Percentiles rank a stretch among this genome's conserved stretches.
Evolutionary conservation across 495 filamentous ascomycete species (phyloP).

Genomic region (Penicillium taxi): DNA sequence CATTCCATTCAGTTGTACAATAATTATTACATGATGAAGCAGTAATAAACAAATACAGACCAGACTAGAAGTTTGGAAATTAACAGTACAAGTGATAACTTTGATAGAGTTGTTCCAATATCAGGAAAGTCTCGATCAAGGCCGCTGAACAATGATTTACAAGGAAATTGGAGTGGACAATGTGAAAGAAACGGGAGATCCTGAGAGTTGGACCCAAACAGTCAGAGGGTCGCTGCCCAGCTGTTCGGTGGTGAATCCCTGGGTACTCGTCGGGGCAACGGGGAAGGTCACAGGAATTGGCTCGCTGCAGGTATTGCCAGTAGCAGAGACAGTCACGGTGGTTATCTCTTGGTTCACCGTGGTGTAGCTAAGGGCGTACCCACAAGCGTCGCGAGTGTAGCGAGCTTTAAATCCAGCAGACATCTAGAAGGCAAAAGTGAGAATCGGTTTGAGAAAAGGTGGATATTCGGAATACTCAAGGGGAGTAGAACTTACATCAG

Average conservation of each 20-base stretch:
- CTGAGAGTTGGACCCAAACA: conserved; percentile 49
- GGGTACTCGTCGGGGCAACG: conserved; percentile 29
- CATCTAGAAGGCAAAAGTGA: conserved; percentile 20
- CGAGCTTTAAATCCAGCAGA: conserved; percentile 43
- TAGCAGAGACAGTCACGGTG: conserved; percentile 43
- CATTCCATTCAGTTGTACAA: too few relatives aligned
- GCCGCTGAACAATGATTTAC: too few relatives aligned
- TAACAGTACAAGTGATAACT: too few relatives aligned
- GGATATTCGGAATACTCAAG: background rate
- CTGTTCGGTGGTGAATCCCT: conserved; percentile 45
- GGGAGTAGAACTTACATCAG: conserved; percentile 1
- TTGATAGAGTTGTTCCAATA: too few relatives aligned
- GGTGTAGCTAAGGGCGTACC: conserved; percentile 41
- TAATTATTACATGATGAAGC: too few relatives aligned
- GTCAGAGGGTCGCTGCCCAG: conserved; percentile 52
- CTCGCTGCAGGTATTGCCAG: conserved; percentile 42
- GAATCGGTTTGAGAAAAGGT: background rate
- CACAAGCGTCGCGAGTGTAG: conserved; percentile 47
- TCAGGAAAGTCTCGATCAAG: too few relatives aligned
- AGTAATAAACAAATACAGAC: too few relatives aligned
- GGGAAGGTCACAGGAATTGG: conserved; percentile 53
- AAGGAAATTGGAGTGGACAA: conserved; percentile 40
- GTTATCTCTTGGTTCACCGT: conserved; percentile 39
- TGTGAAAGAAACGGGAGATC: conserved; percentile 44
- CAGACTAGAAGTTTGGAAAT: too few relatives aligned